A percentile compares a stretch with the other conserved stretches of the same genome.
Evolutionary conservation across 2,329 filamentous ascomycete species (phyloP).

Genomic region (Bimuria novae-zelandiae): DNA sequence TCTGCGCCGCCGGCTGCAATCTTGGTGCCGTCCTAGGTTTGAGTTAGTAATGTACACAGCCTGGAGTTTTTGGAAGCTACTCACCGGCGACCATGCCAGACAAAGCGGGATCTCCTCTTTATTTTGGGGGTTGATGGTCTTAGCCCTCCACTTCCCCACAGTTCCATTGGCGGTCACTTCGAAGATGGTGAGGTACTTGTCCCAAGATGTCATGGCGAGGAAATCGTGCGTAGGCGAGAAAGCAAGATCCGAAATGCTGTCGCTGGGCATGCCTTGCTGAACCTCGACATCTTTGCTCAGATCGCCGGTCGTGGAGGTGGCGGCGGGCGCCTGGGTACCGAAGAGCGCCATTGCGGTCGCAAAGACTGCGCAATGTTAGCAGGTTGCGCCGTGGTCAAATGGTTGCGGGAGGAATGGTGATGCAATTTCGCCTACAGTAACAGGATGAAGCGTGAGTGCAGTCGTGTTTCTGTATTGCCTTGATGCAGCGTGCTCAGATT

Average conservation of each 20-base stretch:
- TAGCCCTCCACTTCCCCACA: conserved; percentile 82
- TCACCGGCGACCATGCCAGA: conserved; percentile 86
- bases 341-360: conserved; percentile 63
- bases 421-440: too few species aligned
- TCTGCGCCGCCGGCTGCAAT: conserved; percentile 87
- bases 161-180: conserved; percentile 84
- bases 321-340: conserved; percentile 56
- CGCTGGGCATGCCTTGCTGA: conserved; percentile 65
- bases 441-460: background rate
- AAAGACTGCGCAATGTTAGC: background rate
- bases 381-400: background rate
- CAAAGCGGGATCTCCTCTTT: conserved; percentile 69
- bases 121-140: conserved; percentile 66
- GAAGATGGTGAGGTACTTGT: conserved; percentile 97
- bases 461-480: too few species aligned
- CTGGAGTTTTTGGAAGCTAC: conserved; percentile 29
- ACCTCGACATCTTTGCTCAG: conserved; percentile 87
- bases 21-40: conserved; percentile 79
- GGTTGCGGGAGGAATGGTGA: too few species aligned
- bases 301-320: conserved; percentile 80
- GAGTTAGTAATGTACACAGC: conserved; percentile 18
- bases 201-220: conserved; percentile 91
- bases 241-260: conserved; percentile 84
- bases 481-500: too few species aligned
- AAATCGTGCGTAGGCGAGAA: conserved; percentile 82